Evolutionary conservation across 139 green algal species (phyloP), one percentile per base, ranked within the genome.

Genomic region (Eudorina sp.): DNA sequence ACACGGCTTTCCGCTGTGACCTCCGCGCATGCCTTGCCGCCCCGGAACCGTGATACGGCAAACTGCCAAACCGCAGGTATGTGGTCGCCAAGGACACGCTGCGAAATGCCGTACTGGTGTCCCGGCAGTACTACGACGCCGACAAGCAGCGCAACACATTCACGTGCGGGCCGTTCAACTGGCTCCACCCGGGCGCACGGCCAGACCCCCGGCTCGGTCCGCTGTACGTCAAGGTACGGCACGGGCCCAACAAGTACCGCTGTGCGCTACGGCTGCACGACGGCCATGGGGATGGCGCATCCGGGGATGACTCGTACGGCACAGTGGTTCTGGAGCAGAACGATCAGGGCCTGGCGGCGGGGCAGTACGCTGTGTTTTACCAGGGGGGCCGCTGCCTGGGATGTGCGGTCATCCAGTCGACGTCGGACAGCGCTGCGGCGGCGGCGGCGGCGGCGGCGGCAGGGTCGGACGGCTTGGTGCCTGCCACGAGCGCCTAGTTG

Each of bases 321-420:
- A 78, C 58, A 40, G 93, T 98, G 19, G 53, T 70, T 48, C 86
- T 98, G 77, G 89, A 93, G 29, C 89, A 92, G 25, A 91, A 96
- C 83, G 97, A 99, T 84, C 98, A 99, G 91, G 98, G 98, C 3
- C 90, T 99, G 58, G 97, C 97, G 16, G 86, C 96, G 19, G 98
- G 98, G 58, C 98, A 99, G 92, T 99, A 96, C 90, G 97, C 96
- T 0, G 98, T 98, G n/a, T 97, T 99, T 29, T 99, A 99, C 82
- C 93, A 97, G 60, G 91, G 91, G 0, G 92, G 91, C 5, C 41
- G 90, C 2, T 99, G 97, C 91, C 86, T 99, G 27, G 97, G 97
- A 0, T 95, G 83, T 13, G 93, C 91, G 18, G 85, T 93, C 64
- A 93, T 95, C 4, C 36, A 45, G 4, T 43, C 13, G n/a, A 72